Percentiles rank a stretch among this genome's conserved stretches.
Conservation (phyloP, 345 rosid genomes). For the Boechera stricta region DNA sequence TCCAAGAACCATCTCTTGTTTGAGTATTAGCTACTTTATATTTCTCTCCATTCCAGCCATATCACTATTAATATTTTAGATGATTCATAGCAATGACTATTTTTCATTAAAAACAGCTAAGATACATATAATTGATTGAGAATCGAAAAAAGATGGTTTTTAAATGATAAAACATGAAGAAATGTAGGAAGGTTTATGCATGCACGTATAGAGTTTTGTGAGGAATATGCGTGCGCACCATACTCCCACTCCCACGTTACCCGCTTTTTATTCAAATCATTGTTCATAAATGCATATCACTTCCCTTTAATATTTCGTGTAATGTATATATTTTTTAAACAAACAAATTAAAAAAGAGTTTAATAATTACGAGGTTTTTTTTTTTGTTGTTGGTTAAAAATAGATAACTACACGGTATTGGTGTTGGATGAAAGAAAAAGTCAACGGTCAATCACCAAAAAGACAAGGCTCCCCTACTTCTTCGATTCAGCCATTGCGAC, state of each 20-base stretch:
- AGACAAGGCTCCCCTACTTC: conserved; percentile 46
- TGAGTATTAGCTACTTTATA: background rate
- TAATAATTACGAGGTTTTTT: conserved; percentile 24
- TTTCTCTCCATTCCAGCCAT: background rate
- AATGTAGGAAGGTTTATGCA: conserved; percentile 40
- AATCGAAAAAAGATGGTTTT: too few species aligned
- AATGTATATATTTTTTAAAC: conserved; percentile 1
- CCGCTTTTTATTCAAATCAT: conserved; percentile 29
- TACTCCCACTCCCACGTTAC: conserved; percentile 41
- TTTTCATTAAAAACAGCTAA: background rate
- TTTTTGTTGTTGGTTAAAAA: conserved; percentile 1
- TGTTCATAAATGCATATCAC: conserved; percentile 8
- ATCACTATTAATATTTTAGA: background rate
- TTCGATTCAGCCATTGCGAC: conserved; percentile 40
- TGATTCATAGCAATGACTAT: background rate
- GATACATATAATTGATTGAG: background rate
- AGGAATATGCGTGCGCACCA: conserved; percentile 43
- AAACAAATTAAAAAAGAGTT: background rate
- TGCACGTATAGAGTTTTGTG: conserved; percentile 40
- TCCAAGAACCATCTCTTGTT: background rate
- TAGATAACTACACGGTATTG: conserved; percentile 25
- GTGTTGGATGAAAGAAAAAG: conserved; percentile 34
- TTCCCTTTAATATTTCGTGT: background rate
- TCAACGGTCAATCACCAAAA: conserved; percentile 37
- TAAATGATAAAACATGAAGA: conserved; percentile 18